Percentiles rank a stretch among this genome's conserved stretches.
Conservation (phyloP, 768 basidiomycete genomes). For the Pisolithus sp. region DNA sequence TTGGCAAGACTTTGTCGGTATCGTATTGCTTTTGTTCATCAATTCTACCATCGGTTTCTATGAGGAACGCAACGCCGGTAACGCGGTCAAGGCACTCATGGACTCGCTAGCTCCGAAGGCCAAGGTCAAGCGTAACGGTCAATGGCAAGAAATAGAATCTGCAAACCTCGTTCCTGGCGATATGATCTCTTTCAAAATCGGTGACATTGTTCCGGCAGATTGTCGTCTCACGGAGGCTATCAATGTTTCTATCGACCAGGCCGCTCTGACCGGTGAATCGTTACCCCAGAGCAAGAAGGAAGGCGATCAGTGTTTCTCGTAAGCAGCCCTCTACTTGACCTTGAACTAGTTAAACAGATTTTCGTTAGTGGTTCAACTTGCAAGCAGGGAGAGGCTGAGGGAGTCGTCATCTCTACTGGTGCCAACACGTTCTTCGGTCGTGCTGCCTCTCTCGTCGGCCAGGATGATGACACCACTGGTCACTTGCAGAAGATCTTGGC, state of each 20-base stretch:
- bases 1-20: constrained; percentile 98
- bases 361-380: constrained; percentile 82
- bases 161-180: constrained; percentile 89
- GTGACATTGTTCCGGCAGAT: constrained; percentile 96
- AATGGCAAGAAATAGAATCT: constrained; percentile 89
- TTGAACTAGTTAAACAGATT: neutral
- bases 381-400: constrained; percentile 98
- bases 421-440: constrained; percentile 99
- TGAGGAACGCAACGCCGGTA: constrained; percentile 95
- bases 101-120: constrained; percentile 98
- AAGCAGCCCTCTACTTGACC: constrained; percentile 30
- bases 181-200: constrained; percentile 97
- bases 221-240: constrained; percentile 95
- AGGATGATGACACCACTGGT: constrained; percentile 96
- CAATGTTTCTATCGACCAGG: constrained; percentile 98
- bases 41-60: constrained; percentile 98
- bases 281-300: constrained; percentile 88
- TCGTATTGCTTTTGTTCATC: constrained; percentile 83
- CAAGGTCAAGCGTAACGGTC: constrained; percentile 79
- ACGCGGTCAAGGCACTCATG: constrained; percentile 99
- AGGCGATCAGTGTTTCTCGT: constrained; percentile 98
- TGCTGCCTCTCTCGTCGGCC: constrained; percentile 93
- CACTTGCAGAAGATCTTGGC: constrained; percentile 99
- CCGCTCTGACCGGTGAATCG: constrained; percentile 96
- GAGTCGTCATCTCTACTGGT: constrained; percentile 97